These are phyloP conservation scores for Amesomyces nigricolor DNA, from an alignment of 2,329 filamentous ascomycete genomes.

Conservation along the genomic window DNA sequence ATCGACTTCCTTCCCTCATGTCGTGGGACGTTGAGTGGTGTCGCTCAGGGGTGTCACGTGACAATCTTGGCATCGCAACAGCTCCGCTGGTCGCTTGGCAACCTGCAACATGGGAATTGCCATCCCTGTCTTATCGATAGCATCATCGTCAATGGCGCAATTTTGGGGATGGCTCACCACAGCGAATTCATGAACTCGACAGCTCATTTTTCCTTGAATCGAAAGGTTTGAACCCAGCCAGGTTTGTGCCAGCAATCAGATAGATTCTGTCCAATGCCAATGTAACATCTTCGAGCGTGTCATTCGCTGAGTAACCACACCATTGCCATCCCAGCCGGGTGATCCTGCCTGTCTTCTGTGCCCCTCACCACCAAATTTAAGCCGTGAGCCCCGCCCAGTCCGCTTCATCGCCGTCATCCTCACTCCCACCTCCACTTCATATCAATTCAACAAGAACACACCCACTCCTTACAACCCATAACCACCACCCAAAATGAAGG, in stretches of 20 bases:
- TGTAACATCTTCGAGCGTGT: neutral
- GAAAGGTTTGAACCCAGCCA: neutral
- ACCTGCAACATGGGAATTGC: neutral
- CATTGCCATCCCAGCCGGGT: neutral
- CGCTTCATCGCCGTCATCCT: conserved; percentile 1
- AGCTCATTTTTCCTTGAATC: neutral
- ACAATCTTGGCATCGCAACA: too few relatives aligned
- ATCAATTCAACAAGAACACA: neutral
- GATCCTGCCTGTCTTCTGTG: neutral
- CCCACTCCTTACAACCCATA: neutral
- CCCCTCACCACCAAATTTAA: conserved; percentile 18
- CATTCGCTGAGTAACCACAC: conserved; percentile 1
- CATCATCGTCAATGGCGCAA: conserved; percentile 5
- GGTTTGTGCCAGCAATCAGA: neutral
- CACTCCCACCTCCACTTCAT: neutral
- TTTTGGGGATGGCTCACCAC: neutral
- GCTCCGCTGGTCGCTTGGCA: too few relatives aligned
- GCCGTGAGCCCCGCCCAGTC: conserved; percentile 9
- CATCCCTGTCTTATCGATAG: conserved; percentile 27
- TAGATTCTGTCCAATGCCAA: conserved; percentile 2
- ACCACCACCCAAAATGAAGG: conserved; percentile 43
- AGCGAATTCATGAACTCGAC: too few relatives aligned
- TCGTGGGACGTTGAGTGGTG: neutral
- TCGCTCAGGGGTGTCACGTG: conserved; percentile 3
- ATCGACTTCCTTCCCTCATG: too few relatives aligned